Base-by-base conservation (phyloP, 768 basidiomycete genomes). In the Exidia glandulosa region DNA sequence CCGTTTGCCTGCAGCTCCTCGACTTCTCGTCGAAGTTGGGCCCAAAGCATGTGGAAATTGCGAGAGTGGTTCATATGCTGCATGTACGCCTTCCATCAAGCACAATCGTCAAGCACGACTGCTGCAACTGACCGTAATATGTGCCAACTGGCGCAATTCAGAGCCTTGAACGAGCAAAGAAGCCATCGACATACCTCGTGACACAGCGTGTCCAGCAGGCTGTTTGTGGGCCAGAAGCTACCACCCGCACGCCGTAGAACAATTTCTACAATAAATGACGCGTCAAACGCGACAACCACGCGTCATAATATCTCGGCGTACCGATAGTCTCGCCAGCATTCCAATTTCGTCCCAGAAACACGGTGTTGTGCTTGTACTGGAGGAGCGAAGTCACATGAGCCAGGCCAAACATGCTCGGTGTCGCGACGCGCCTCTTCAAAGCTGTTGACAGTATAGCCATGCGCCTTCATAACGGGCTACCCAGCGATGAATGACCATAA, bases 341-440 rank as follows among this genome's bases (percentile, higher is more conserved):
- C 90, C 90, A 93, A 68, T 91, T 92, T 55, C 90, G 77, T 1
- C 90, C 90, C 3, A 84, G 81, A 70, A 92, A 92, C 5, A 92
- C 87, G 14, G 64, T 66, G 67, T 92, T 92, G 66, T 81, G 79
- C 67, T 90, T 85, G 64, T 92, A 91, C 88, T 91, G 65, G 19
- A 4, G 48, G 55, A 32, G 12, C 29, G 48, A 59, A 56, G 25
- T 48, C 37, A 19, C 50, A 9, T 50, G 16, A n/a, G 27, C 27
- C 25, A 14, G 23, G n/a, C 25, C 36, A 16, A 59, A 58, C 10
- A 36, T 16, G 13, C 19, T 32, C 29, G 3, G 29, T 25, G n/a
- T 13, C 64, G 69, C 30, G 13, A 58, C 59, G 57, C 66, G 88
- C 90, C 82, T 92, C 90, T 73, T 91, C 90, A 16, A 92, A 74